Percentiles rank a stretch among this genome's conserved stretches.
Evolutionary conservation across 768 basidiomycete species (phyloP).

Genomic region (Phlegmacium glaucopus): DNA sequence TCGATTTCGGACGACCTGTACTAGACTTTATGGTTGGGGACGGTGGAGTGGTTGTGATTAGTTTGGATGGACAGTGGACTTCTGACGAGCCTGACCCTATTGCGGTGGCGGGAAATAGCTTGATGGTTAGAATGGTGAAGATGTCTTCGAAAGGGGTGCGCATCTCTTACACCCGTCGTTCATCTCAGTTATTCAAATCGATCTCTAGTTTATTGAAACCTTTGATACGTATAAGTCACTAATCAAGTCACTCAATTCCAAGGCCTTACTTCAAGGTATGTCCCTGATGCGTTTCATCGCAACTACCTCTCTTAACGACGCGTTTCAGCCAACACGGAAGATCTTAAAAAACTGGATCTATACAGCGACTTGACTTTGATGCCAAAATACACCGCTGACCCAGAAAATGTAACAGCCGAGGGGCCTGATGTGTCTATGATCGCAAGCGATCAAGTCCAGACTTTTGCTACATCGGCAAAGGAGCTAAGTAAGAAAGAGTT

Average conservation of each 20-base stretch:
- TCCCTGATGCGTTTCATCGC: background rate
- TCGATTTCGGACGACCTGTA: conserved; percentile 58
- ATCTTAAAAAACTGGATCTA: conserved; percentile 53
- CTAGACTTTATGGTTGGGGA: conserved; percentile 48
- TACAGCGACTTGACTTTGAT: conserved; percentile 55
- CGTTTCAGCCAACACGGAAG: conserved; percentile 41
- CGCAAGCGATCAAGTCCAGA: no score
- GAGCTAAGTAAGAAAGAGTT: conserved; percentile 44
- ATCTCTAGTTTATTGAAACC: conserved; percentile 34
- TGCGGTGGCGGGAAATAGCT: conserved; percentile 7
- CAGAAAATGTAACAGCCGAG: background rate
- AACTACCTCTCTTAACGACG: background rate
- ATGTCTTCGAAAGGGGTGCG: conserved; percentile 39
- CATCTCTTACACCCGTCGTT: background rate
- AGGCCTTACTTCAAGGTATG: conserved; percentile 45
- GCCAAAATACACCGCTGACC: conserved; percentile 45
- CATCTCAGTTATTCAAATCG: background rate
- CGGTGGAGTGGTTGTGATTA: conserved; percentile 40
- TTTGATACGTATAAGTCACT: conserved; percentile 24
- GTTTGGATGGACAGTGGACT: conserved; percentile 45
- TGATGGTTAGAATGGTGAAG: conserved; percentile 26
- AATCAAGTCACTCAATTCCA: conserved; percentile 43
- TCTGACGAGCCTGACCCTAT: conserved; percentile 8
- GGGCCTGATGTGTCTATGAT: background rate
- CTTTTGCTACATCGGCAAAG: conserved; percentile 5